A percentile compares a stretch with the other conserved stretches of the same genome.
phyloP scores from a whole-genome alignment of 257 asterid species.

The Solanum chmielewskii region DNA sequence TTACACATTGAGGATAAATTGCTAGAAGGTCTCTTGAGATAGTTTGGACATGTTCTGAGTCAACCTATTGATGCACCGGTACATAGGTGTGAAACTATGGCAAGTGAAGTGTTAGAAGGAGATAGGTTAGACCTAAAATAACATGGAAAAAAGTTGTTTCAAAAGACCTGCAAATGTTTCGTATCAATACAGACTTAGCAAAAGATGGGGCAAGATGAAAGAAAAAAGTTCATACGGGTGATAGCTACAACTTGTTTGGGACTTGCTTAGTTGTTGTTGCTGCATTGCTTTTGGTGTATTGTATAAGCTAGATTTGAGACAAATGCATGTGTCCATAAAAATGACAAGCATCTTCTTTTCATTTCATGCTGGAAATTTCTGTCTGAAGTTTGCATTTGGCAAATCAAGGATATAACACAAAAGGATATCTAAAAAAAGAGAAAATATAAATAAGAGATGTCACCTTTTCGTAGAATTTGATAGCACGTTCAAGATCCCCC shows the following conservation, averaged over 20 bases:
- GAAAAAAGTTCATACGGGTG: neutral
- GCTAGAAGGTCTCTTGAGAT: neutral
- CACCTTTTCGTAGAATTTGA: slow-evolving; percentile 94
- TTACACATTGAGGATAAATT: neutral
- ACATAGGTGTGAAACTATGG: neutral
- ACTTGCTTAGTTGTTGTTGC: neutral
- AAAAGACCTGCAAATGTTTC: neutral
- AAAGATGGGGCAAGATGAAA: neutral
- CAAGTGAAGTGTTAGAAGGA: neutral
- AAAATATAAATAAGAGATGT: neutral
- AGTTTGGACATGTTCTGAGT: neutral
- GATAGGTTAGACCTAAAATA: neutral
- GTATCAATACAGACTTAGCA: neutral
- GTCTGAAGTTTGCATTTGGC: neutral
- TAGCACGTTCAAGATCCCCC: slow-evolving; percentile 96
- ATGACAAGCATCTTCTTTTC: neutral
- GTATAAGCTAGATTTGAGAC: neutral
- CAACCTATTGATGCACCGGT: neutral
- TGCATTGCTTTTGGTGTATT: neutral
- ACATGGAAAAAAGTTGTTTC: neutral
- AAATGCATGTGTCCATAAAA: neutral
- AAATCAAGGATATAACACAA: neutral
- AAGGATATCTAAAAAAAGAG: neutral
- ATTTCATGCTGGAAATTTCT: neutral
- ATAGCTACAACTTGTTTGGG: neutral